Base-by-base conservation (phyloP, 106 monocot species). In the Platanthera zijinensis region DNA sequence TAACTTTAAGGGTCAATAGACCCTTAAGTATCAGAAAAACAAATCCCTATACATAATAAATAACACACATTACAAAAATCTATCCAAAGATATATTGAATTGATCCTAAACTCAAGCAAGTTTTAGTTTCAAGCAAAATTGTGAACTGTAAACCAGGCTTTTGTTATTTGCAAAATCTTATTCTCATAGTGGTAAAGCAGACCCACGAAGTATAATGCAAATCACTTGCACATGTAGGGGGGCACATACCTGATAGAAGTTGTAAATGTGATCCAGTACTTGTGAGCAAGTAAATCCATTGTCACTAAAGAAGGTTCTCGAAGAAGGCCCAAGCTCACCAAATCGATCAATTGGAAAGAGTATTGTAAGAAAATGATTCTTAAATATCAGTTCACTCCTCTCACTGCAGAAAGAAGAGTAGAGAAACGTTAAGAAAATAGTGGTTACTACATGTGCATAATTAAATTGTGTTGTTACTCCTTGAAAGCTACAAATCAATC, bases 331-430 rank as follows among this genome's bases (percentile, higher is more conserved):
- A 57, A 94, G 45, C 78, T 97, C 97, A 57, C 89, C 89, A 74
- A 89, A 92, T 21, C 94, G 93, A 81, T 97, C 97, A 18, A 90
- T 48, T 25, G 97, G 97, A 76, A 97, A 97, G 28, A 97, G 82
- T 77, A 97, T 82, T 7, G 97, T 94, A 61, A 97, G 89, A 54
- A 97, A 91, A 78, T 90, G 89, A 71, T 81, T 82, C 75, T 90
- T 97, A 32, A 94, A 92, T 22, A 94, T 80, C 72, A 94, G 51
- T 32, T 87, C 89, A 28, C 76, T 74, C 75, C 84, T 91, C 74
- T 97, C 97, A 84, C 96, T 96, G 89, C 45, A 81, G 69, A 25
- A 22, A 82, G 28, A 83, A 51, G 8, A 48, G 18, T 9, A 77
- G 47, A 49, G 57, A 70, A 14, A 48, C 7, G 6, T 70, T 51